A percentile compares a stretch with the other conserved stretches of the same genome.
These are phyloP conservation scores for Diplodia sapinea DNA, from an alignment of 2,329 filamentous ascomycete genomes.

Conservation along the genomic window DNA sequence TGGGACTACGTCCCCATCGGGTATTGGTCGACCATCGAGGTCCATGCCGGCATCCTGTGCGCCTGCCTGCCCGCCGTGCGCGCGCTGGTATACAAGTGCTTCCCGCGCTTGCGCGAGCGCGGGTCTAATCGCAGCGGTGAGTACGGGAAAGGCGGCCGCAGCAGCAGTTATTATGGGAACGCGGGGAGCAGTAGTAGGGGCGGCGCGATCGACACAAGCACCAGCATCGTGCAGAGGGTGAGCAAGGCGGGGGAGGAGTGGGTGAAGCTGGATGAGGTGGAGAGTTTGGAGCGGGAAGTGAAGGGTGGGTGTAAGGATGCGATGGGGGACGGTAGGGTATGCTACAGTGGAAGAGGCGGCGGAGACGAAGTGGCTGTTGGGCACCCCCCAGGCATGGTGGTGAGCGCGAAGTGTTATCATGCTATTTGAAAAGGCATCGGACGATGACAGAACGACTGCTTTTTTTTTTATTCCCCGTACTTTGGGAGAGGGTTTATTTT, in stretches of 20 bases:
- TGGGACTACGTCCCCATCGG: conserved; percentile 45
- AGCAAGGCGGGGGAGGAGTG: conserved; percentile 20
- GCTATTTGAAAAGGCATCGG: neutral
- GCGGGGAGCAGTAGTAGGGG: neutral
- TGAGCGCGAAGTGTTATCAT: conserved; percentile 11
- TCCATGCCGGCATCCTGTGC: conserved; percentile 47
- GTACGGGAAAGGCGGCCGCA: neutral
- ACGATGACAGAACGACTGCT: neutral
- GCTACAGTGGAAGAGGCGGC: neutral
- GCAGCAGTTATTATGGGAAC: neutral
- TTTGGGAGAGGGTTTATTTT: neutral
- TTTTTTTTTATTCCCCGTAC: neutral
- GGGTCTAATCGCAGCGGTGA: neutral
- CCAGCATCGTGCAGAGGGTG: conserved; percentile 26
- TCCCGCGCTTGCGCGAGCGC: conserved; percentile 5
- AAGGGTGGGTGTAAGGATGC: neutral
- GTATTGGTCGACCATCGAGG: conserved; percentile 47
- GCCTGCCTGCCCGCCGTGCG: conserved; percentile 44
- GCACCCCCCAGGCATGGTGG: neutral
- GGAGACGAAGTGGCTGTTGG: neutral
- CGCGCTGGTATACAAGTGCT: conserved; percentile 32
- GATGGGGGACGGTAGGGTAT: neutral
- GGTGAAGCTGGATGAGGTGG: conserved; percentile 22
- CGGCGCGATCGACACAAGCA: conserved; percentile 21
- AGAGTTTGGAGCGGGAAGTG: neutral